Percentiles rank a stretch among this genome's conserved stretches.
Evolutionary conservation across 768 basidiomycete genomes (phyloP).

Genomic region (Mycena latifolia): DNA sequence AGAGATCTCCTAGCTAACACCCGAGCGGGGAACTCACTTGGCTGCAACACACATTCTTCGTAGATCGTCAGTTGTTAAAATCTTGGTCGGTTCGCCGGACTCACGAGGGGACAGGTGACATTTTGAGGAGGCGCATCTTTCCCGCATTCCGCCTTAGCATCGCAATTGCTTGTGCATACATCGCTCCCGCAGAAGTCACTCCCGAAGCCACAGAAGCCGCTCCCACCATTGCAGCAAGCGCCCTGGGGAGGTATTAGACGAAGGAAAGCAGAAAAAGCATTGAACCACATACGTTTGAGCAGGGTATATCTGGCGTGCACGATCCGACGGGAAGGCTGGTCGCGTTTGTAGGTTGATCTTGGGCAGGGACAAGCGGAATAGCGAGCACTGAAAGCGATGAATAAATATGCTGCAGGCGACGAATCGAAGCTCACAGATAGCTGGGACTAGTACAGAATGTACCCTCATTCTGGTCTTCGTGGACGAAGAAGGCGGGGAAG

Average conservation of each 20-base stretch:
- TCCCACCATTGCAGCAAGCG: constrained; percentile 20
- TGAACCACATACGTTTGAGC: constrained; percentile 13
- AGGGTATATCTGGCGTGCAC: constrained; percentile 23
- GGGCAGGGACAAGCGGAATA: constrained; percentile 5
- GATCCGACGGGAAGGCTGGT: constrained; percentile 20
- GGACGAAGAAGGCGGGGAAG: too few species aligned
- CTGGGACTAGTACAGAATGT: too few species aligned
- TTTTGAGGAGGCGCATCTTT: constrained; percentile 8
- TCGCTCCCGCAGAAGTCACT: background rate
- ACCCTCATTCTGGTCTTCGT: too few species aligned
- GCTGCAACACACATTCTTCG: constrained; percentile 21
- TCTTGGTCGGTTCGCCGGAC: background rate
- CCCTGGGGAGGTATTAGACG: background rate
- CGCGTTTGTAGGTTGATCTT: constrained; percentile 13
- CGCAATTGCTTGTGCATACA: constrained; percentile 21
- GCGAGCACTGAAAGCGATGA: background rate
- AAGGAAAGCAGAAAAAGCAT: background rate
- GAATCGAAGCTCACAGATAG: too few species aligned
- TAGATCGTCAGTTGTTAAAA: background rate
- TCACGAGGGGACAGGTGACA: constrained; percentile 10
- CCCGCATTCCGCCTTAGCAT: constrained; percentile 22
- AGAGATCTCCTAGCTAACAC: background rate
- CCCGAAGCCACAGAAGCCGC: constrained; percentile 19
- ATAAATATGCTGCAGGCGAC: too few species aligned
- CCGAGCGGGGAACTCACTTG: background rate